Evolutionary conservation across 2,329 filamentous ascomycete genomes (phyloP), one percentile per base, ranked within the genome.

Genomic region (Colletotrichum orbiculare): DNA sequence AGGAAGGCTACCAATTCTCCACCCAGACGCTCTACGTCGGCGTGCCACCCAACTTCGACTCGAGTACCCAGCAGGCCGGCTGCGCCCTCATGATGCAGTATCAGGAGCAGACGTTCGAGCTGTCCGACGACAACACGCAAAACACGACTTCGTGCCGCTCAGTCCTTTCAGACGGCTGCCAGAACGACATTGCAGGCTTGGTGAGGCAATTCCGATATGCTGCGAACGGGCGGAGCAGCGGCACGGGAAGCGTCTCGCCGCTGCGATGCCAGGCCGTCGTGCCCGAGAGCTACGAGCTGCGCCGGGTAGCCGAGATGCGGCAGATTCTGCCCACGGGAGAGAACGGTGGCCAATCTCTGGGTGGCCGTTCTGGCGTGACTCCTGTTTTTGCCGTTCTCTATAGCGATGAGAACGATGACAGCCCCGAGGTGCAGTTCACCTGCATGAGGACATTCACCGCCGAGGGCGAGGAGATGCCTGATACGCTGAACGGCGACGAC

Each of bases 231-330:
- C 15, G 15, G 15, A 17, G 15, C 15, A 17, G 2, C 15, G 15
- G 15, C 15, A 17, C 15, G 15, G 15, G 15, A 17, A 17, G 15
- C 15, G 15, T 25, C 12, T 54, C 37, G 8, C 13, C 34, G n/a
- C 12, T 13, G 39, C 50, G 50, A n/a, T 54, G 50, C 25, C 12
- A 43, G 25, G 45, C 41, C 11, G 53, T 47, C 3, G n/a, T 39
- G 3, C 53, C 53, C 10, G n/a, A 38, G 34, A 35, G n/a, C 8
- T 47, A 55, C 41, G 53, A 55, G 34, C 53, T 47, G 8, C 42
- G 42, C 8, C n/a, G 13, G 9, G 53, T 55, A 5, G 53, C 53
- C 6, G 41, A 55, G n/a, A 55, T 55, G 53, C n/a, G 53, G 7
- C 53, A 55, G 53, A 47, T 55, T 37, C 42, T 55, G 39, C 25